phyloP scores from a whole-genome alignment of 2,329 filamentous ascomycete species.

The Pseudopithomyces maydicus region DNA sequence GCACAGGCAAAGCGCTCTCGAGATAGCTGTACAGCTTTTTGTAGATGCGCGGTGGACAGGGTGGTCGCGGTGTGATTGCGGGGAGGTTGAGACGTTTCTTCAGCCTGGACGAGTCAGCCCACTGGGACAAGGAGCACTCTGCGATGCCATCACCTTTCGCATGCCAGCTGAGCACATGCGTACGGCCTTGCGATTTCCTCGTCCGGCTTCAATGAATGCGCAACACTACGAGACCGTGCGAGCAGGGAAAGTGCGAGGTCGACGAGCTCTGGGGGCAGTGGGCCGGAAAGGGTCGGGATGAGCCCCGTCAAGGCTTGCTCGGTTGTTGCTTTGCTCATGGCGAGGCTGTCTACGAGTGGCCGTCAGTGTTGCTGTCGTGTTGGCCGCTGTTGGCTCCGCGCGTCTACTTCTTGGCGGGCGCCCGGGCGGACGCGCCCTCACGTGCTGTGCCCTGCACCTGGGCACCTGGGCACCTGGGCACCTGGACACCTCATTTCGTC shows the following conservation, averaged over 20 bases:
- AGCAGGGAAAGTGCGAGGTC: slow-evolving; percentile 41
- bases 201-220: slow-evolving; percentile 54
- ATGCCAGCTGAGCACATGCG: slow-evolving; percentile 66
- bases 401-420: background rate
- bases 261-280: slow-evolving; percentile 37
- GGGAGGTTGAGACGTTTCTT: slow-evolving; percentile 55
- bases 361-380: background rate
- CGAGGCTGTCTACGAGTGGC: background rate
- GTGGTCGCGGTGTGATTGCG: slow-evolving; percentile 39
- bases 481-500: too few relatives aligned
- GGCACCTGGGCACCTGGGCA: too few relatives aligned
- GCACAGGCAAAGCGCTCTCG: slow-evolving; percentile 68
- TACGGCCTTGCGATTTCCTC: slow-evolving; percentile 46
- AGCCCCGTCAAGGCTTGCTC: slow-evolving; percentile 50
- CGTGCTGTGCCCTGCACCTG: too few relatives aligned
- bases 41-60: slow-evolving; percentile 62
- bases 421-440: background rate
- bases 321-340: slow-evolving; percentile 37
- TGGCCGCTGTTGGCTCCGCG: background rate
- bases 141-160: slow-evolving; percentile 66
- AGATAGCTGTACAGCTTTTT: slow-evolving; percentile 82
- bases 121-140: background rate
- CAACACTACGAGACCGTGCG: slow-evolving; percentile 42
- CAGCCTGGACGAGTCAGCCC: slow-evolving; percentile 59
- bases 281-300: slow-evolving; percentile 43